A percentile compares a stretch with the other conserved stretches of the same genome.
These are phyloP conservation scores for Phallus indusiatus DNA, from an alignment of 768 basidiomycete genomes.

Conservation along the genomic window DNA sequence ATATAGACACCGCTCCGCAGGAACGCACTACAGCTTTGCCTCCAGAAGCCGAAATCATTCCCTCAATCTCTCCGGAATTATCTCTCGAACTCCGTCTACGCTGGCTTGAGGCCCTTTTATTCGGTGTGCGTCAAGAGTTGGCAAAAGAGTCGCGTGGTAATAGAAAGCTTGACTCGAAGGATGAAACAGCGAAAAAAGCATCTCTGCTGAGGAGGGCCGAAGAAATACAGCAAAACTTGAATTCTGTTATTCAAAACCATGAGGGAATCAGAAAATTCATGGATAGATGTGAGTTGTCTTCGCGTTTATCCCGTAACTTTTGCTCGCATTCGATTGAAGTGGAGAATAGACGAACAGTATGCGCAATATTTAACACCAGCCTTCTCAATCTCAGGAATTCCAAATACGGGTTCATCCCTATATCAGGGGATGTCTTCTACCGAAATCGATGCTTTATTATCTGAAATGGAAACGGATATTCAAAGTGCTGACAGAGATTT, in stretches of 20 bases:
- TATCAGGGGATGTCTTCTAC: slow-evolving; percentile 58
- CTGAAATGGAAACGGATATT: slow-evolving; percentile 78
- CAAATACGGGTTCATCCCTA: slow-evolving; percentile 27
- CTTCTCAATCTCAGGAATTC: slow-evolving; percentile 63
- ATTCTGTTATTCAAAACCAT: slow-evolving; percentile 51
- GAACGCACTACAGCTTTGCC: slow-evolving; percentile 18
- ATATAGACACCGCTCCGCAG: slow-evolving; percentile 15
- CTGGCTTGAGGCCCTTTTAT: slow-evolving; percentile 71
- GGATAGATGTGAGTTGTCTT: slow-evolving; percentile 47
- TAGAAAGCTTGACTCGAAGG: slow-evolving; percentile 26
- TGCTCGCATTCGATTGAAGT: neutral
- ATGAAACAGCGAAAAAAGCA: slow-evolving; percentile 15
- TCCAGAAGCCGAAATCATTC: slow-evolving; percentile 11
- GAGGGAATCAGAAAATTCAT: slow-evolving; percentile 70
- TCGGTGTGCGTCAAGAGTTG: slow-evolving; percentile 47
- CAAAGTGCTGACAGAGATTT: slow-evolving; percentile 76
- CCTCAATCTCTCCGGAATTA: slow-evolving; percentile 49
- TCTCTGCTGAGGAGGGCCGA: slow-evolving; percentile 51
- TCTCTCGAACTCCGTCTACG: slow-evolving; percentile 68
- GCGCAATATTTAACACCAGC: slow-evolving; percentile 65
- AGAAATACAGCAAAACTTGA: slow-evolving; percentile 48
- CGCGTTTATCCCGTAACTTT: neutral
- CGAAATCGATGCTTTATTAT: slow-evolving; percentile 60
- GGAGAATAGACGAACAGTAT: slow-evolving; percentile 58
- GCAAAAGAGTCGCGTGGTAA: slow-evolving; percentile 28